A percentile compares a stretch with the other conserved stretches of the same genome.
Evolutionary conservation across 1,284 basidiomycete species (phyloP).

Genomic region (Ustilago crameri): DNA sequence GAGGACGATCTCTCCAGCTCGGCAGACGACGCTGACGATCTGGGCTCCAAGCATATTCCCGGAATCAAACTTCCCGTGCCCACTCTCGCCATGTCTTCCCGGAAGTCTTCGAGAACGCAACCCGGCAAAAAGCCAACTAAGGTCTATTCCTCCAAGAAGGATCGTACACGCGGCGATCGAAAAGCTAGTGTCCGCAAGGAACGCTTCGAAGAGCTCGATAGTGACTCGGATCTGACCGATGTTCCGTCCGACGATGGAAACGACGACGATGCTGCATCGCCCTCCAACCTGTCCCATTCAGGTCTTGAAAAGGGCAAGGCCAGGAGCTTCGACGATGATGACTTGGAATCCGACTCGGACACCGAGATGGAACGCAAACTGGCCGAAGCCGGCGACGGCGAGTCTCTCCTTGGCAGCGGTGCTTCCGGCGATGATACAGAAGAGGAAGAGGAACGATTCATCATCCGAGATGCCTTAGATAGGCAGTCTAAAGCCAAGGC

Average conservation of each 20-base stretch:
- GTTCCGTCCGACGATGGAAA: constrained; percentile 43
- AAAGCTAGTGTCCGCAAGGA: constrained; percentile 61
- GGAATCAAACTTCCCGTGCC: constrained; percentile 55
- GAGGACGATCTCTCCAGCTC: constrained; percentile 46
- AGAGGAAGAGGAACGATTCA: constrained; percentile 62
- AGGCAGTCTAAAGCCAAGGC: constrained; percentile 38
- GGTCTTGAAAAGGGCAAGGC: constrained; percentile 42
- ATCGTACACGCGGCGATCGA: constrained; percentile 49
- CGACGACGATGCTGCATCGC: constrained; percentile 9
- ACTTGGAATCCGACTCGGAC: constrained; percentile 52
- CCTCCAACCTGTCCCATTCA: constrained; percentile 23
- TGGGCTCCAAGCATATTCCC: constrained; percentile 44
- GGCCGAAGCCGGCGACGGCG: constrained; percentile 63
- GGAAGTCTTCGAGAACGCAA: constrained; percentile 27
- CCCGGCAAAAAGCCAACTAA: constrained; percentile 39
- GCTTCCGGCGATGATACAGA: constrained; percentile 60
- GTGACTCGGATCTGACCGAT: constrained; percentile 51
- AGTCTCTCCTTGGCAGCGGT: constrained; percentile 66
- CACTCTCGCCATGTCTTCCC: constrained; percentile 46
- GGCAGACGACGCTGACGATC: constrained; percentile 41
- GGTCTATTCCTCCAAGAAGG: constrained; percentile 41
- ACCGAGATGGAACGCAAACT: constrained; percentile 65
- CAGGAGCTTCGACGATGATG: constrained; percentile 42
- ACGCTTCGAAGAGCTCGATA: constrained; percentile 55
- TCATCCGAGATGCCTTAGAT: constrained; percentile 61